Evolutionary conservation across 164 flowering plant genomes (phyloP).

Genomic region (Sextonia rubra): DNA sequence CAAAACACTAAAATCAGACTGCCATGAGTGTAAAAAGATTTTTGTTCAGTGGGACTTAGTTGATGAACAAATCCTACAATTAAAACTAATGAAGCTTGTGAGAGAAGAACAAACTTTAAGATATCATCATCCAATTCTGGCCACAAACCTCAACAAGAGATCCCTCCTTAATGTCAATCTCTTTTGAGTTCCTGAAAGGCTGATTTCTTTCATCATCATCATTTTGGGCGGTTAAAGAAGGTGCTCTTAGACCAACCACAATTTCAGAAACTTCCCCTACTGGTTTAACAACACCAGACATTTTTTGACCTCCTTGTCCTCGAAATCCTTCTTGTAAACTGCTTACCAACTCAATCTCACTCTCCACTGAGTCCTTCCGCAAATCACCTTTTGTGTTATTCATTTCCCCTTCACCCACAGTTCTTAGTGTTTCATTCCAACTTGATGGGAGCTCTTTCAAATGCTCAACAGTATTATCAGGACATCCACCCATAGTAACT

Average conservation of each 20-base stretch:
- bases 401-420: slow-evolving; percentile 13
- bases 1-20: not conserved
- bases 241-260: slow-evolving; percentile 23
- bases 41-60: not conserved
- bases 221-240: slow-evolving; percentile 14
- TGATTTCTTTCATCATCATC: slow-evolving; percentile 15
- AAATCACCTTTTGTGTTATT: slow-evolving; percentile 20
- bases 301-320: slow-evolving; percentile 28
- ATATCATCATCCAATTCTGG: not conserved
- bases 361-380: slow-evolving; percentile 19
- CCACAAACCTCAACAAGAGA: slow-evolving; percentile 77
- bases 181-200: slow-evolving; percentile 17
- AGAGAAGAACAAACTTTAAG: not conserved
- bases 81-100: not conserved
- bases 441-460: slow-evolving; percentile 18
- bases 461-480: slow-evolving; percentile 8
- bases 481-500: slow-evolving; percentile 11
- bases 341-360: slow-evolving; percentile 21
- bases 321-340: slow-evolving; percentile 28
- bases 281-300: slow-evolving; percentile 30
- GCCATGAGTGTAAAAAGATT: not conserved
- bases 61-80: not conserved
- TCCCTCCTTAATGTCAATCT: slow-evolving; percentile 51
- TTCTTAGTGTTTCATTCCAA: slow-evolving; percentile 17
- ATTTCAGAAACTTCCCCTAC: slow-evolving; percentile 34